Conservation (phyloP, 2,329 filamentous ascomycete genomes). For the Penicillium sp. region DNA sequence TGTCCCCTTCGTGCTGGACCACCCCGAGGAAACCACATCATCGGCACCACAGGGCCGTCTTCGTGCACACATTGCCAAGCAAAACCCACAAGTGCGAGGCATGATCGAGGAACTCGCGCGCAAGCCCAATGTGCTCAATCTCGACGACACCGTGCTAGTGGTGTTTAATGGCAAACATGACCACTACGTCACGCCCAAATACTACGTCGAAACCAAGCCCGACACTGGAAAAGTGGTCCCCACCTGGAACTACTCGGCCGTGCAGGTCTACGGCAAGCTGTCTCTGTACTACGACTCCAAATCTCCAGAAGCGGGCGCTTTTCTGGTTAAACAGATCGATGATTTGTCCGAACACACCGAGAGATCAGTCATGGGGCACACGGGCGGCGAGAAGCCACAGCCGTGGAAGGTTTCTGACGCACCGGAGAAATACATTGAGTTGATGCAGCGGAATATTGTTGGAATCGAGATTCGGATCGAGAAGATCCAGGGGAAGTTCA, state of each 20-base stretch:
- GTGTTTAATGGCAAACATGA: constrained; percentile 59
- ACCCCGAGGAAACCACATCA: constrained; percentile 11
- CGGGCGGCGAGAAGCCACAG: constrained; percentile 1
- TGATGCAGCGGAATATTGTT: constrained; percentile 59
- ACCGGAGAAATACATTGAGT: constrained; percentile 56
- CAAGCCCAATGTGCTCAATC: constrained; percentile 17
- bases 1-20: constrained; percentile 13
- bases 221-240: constrained; percentile 62
- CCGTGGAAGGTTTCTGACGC: constrained; percentile 60
- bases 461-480: constrained; percentile 60
- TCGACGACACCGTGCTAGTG: constrained; percentile 57
- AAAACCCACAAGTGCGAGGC: constrained; percentile 62
- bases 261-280: constrained; percentile 60
- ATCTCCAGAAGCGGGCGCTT: constrained; percentile 46
- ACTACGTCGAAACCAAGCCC: constrained; percentile 64
- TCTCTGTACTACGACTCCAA: constrained; percentile 25
- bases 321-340: constrained; percentile 47
- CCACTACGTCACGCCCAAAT: constrained; percentile 65
- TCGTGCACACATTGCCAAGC: constrained; percentile 47
- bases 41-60: constrained; percentile 5
- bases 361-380: constrained; percentile 53
- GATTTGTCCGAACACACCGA: constrained; percentile 41
- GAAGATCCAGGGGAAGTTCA: constrained; percentile 59
- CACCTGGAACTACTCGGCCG: constrained; percentile 67
- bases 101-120: constrained; percentile 50